Evolutionary conservation across 371 early-diverging fungal genomes (phyloP), one percentile per base, ranked within the genome.

Genomic region (Rhizopus arrhizus): DNA sequence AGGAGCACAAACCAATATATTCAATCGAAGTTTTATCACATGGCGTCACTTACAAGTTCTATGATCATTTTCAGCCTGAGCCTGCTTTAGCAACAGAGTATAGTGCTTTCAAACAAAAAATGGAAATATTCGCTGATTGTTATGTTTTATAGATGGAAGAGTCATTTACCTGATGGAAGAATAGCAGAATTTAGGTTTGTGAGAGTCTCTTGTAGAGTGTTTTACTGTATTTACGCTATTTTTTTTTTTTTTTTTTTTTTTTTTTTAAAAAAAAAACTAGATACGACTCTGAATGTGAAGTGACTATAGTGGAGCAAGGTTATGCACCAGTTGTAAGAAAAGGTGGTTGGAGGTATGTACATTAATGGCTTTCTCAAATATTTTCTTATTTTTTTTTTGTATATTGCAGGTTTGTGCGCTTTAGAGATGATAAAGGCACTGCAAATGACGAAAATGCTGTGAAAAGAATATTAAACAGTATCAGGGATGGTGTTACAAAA

Each of bases 61-160:
- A 77, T 54, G 88, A 89, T 66, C 81, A 85, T 69, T 78, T 90
- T n/a, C 86, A 86, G 13, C 86, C 83, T 16, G 88, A 87, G 9
- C 73, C 80, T 3, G 67, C 59, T 11, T 54, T 86, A 5, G 80
- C 84, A 41, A 33, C 73, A 45, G 71, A 81, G 85, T 87, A 81
- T 12, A 5, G 2, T 16, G 38, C 43, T 41, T 6, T 5, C 29
- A n/a, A 36, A 46, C 16, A 50, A 31, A 32, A 33, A 29, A 47
- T 41, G 10, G 22, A 42, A 38, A 31, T 7, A 22, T 5, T 51
- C 4, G 4, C 41, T 47, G 31, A 35, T 9, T 51, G 22, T 31
- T n/a, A 5, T 48, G 29, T 31, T 28, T 29, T 35, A 28, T 66
- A 88, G 89, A 50, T 91, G 92, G 92, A 81, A 80, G 53, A 69